These are phyloP conservation scores for Luvunga scandens DNA, from an alignment of 345 rosid species.

Conservation along the genomic window DNA sequence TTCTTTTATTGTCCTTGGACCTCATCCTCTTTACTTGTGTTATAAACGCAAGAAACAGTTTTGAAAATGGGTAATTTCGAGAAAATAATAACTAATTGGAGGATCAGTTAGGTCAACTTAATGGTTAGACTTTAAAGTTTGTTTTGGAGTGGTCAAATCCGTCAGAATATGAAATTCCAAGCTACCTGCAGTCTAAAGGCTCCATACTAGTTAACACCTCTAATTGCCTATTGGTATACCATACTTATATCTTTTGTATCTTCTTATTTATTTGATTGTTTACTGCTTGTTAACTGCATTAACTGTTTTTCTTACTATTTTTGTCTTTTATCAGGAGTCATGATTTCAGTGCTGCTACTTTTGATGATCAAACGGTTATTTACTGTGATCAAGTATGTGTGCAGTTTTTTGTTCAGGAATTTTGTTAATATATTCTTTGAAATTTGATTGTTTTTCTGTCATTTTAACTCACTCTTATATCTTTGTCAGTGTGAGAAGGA, in stretches of 20 bases:
- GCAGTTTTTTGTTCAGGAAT: constrained; percentile 10
- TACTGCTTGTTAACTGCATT: constrained; percentile 8
- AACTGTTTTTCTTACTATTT: not conserved
- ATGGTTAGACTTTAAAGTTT: not conserved
- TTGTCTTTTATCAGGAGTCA: constrained; percentile 47
- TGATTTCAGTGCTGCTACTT: constrained; percentile 66
- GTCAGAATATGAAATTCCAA: not conserved
- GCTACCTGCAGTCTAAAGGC: not conserved
- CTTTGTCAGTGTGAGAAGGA: constrained; percentile 88
- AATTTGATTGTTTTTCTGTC: constrained; percentile 6
- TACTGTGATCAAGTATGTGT: constrained; percentile 87
- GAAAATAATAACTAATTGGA: not conserved
- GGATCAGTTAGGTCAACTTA: not conserved
- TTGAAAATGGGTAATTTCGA: not conserved
- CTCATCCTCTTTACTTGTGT: not conserved
- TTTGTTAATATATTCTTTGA: not conserved
- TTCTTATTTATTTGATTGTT: constrained; percentile 4
- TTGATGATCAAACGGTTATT: constrained; percentile 88
- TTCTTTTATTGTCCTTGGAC: not conserved
- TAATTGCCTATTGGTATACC: not conserved
- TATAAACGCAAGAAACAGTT: not conserved
- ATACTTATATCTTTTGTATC: not conserved
- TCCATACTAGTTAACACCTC: not conserved
- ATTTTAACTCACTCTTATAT: constrained; percentile 5
- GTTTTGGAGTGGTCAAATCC: not conserved